phyloP scores from a whole-genome alignment of 2,329 filamentous ascomycete species.

The Pseudofabraea citricarpa region DNA sequence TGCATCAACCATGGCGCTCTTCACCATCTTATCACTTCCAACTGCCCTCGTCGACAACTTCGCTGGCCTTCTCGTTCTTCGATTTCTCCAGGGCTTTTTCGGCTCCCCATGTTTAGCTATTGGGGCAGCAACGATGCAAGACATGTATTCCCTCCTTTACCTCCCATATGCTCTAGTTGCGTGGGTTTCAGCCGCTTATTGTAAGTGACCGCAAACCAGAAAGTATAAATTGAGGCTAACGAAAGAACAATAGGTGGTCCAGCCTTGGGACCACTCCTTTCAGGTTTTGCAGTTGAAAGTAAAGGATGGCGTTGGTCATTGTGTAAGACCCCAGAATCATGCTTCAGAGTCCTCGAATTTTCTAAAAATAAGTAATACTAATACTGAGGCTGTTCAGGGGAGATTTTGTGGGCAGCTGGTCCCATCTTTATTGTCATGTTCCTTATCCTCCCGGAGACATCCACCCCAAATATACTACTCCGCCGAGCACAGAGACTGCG shows the following conservation, averaged over 20 bases:
- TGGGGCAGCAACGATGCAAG: constrained; percentile 45
- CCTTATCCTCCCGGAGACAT: constrained; percentile 61
- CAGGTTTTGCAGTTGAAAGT: constrained; percentile 53
- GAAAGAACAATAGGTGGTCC: too few species aligned
- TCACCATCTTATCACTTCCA: constrained; percentile 62
- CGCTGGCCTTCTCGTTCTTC: constrained; percentile 56
- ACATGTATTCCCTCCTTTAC: constrained; percentile 49
- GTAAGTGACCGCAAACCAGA: too few species aligned
- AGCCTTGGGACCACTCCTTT: constrained; percentile 56
- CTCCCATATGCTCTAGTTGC: constrained; percentile 54
- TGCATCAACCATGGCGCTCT: constrained; percentile 62
- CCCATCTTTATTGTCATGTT: constrained; percentile 58
- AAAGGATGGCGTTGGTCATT: constrained; percentile 61
- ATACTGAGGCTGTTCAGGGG: constrained; percentile 32
- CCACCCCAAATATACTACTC: constrained; percentile 52
- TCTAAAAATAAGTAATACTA: too few species aligned
- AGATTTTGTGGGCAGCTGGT: constrained; percentile 56
- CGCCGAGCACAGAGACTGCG: constrained; percentile 57
- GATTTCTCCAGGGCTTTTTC: constrained; percentile 63
- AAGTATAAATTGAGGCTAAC: too few species aligned
- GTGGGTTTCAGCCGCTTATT: constrained; percentile 52
- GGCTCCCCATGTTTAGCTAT: constrained; percentile 61
- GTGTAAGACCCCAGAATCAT: background rate
- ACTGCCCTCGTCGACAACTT: constrained; percentile 60
- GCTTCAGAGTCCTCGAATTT: too few species aligned